Conservation (phyloP, 164 flowering plant species). For the Akebia trifoliata region DNA sequence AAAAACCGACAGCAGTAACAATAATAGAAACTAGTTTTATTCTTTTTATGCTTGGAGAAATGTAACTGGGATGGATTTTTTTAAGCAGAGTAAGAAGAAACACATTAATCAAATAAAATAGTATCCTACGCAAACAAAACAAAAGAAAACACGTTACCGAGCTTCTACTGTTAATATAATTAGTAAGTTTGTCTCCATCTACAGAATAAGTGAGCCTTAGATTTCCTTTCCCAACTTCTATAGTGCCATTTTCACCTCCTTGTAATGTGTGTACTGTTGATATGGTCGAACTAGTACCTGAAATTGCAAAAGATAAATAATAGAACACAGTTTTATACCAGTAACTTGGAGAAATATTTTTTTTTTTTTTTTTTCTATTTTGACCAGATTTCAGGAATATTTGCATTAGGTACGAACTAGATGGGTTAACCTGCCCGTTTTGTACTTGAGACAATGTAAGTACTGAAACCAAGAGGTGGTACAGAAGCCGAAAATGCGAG, state of each 20-base stretch:
- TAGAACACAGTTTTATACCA: background rate
- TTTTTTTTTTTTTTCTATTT: background rate
- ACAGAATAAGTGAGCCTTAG: constrained; percentile 56
- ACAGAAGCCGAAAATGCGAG: constrained; percentile 74
- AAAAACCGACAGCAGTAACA: background rate
- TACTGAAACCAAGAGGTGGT: constrained; percentile 93
- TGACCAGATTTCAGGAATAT: background rate
- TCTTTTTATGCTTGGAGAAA: background rate
- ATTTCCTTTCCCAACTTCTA: constrained; percentile 80
- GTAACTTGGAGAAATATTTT: background rate
- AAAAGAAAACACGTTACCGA: constrained; percentile 32
- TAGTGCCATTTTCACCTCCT: constrained; percentile 25
- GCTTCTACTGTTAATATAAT: constrained; percentile 51
- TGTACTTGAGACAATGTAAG: constrained; percentile 54
- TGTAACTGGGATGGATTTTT: background rate
- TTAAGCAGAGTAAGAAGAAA: background rate
- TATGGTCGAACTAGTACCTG: constrained; percentile 46
- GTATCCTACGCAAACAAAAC: background rate
- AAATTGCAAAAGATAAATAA: constrained; percentile 13
- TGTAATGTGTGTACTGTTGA: constrained; percentile 34
- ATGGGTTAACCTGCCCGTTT: constrained; percentile 42
- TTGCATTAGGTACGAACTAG: background rate
- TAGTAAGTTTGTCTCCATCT: constrained; percentile 56
- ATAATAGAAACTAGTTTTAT: too few relatives aligned
- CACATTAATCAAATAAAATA: background rate